These are phyloP conservation scores for Coprinopsis cinerea DNA, from an alignment of 768 basidiomycete genomes.

Conservation along the genomic window DNA sequence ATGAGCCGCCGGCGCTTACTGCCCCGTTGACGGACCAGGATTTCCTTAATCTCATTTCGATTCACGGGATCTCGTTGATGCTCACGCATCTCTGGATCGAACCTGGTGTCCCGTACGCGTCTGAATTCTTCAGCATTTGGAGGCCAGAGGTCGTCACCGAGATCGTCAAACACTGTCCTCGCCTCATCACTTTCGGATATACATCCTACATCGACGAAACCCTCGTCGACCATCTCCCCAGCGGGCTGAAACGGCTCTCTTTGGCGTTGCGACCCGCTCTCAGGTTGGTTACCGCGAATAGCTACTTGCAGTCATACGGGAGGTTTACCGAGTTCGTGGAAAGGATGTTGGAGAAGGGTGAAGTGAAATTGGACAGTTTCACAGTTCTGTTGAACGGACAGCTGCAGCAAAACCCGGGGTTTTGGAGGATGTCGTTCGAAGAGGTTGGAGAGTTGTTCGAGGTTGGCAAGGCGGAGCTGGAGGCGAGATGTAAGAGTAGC, in stretches of 20 bases:
- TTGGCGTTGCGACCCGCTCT: conserved; percentile 3
- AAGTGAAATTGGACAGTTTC: neutral
- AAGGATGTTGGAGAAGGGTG: neutral
- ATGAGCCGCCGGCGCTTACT: neutral
- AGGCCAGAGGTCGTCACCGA: conserved; percentile 4
- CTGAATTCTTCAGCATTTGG: conserved; percentile 5
- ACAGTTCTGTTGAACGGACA: conserved; percentile 4
- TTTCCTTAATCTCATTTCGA: neutral
- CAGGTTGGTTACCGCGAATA: neutral
- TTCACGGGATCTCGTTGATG: conserved; percentile 3
- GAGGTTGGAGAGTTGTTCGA: neutral
- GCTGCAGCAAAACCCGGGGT: conserved; percentile 8
- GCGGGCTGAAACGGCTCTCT: neutral
- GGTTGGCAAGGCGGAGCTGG: neutral
- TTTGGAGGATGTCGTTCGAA: conserved; percentile 8
- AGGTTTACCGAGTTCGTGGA: conserved; percentile 4
- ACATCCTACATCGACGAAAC: conserved; percentile 4
- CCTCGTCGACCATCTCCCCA: conserved; percentile 2
- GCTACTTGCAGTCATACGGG: conserved; percentile 1
- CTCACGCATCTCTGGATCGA: conserved; percentile 6
- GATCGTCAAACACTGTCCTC: conserved; percentile 5
- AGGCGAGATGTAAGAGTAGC: neutral
- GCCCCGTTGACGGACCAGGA: neutral
- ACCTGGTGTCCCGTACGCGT: conserved; percentile 3
- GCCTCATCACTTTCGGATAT: conserved; percentile 5